A percentile compares a stretch with the other conserved stretches of the same genome.
These are phyloP conservation scores for Malassezia dermatis DNA, from an alignment of 1,284 basidiomycete species.

Conservation along the genomic window DNA sequence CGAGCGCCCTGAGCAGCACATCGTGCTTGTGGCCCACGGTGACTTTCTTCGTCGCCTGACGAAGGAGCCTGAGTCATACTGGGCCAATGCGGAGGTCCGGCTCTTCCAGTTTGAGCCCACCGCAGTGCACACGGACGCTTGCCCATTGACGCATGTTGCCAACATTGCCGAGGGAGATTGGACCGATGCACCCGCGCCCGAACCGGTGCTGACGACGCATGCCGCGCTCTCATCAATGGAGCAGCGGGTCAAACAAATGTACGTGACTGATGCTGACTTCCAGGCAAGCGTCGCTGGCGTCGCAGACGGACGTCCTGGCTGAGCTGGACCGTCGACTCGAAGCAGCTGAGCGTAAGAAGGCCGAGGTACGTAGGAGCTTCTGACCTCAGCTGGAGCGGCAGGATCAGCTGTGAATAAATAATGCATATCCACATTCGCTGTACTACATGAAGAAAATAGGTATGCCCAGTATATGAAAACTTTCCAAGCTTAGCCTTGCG, in stretches of 20 bases:
- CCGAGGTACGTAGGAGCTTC: neutral
- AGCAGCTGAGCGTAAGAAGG: slow-evolving; percentile 32
- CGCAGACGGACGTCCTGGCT: slow-evolving; percentile 34
- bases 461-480: neutral
- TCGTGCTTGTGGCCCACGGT: slow-evolving; percentile 45
- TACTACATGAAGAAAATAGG: slow-evolving; percentile 7
- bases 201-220: neutral
- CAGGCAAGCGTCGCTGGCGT: slow-evolving; percentile 26
- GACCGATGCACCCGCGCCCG: neutral
- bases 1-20: slow-evolving; percentile 36
- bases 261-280: neutral
- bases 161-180: slow-evolving; percentile 30
- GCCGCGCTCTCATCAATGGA: slow-evolving; percentile 23
- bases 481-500: slow-evolving; percentile 24
- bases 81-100: slow-evolving; percentile 46
- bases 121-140: slow-evolving; percentile 26
- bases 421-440: neutral
- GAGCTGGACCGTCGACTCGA: slow-evolving; percentile 34
- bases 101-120: slow-evolving; percentile 35
- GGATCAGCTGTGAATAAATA: neutral
- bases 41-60: slow-evolving; percentile 44
- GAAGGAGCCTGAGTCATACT: slow-evolving; percentile 20
- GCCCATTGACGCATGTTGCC: slow-evolving; percentile 26
- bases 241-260: slow-evolving; percentile 26
- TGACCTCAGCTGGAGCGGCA: neutral